Evolutionary conservation across 2,329 filamentous ascomycete genomes (phyloP), one percentile per base, ranked within the genome.

Genomic region (Penicillium paneum): DNA sequence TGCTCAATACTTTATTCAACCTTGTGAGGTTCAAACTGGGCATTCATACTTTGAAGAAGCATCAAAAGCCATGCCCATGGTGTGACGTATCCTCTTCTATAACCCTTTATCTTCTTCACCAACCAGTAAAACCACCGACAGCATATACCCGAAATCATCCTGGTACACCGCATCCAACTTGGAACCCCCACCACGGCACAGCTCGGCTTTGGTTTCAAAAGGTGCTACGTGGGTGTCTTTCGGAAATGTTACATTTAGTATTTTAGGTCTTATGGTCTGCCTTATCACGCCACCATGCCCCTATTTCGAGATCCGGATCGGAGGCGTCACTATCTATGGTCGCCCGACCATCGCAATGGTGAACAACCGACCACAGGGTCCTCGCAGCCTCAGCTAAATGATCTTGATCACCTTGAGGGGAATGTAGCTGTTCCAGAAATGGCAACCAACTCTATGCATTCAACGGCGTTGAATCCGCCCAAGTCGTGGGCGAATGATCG

Each of bases 401-500:
- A 54, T 46, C 44, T 52, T 8, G 44, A 52, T 12, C 31, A 47
- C 26, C 24, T 21, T 40, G 60, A 52, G 34, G 29, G 24, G 38
- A 60, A 52, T 32, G 29, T 31, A 15, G 31, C 50, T 28, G 55
- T 62, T 21, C 41, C 59, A 32, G 51, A 58, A 8, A 61, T 61
- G 40, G 47, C 58, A 41, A 3, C 32, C n/a, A 26, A 39, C 24
- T 28, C n/a, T 24, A 47, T 60, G 42, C 54, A 57, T n/a, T 55
- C 62, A 35, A 53, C 59, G 10, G 53, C 61, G 34, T 42, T 49
- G 24, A 55, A 50, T 45, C 46, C 58, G n/a, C 50, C 66, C 15
- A 65, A 48, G 21, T 43, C 67, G 32, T 65, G 65, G 57, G 64
- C 67, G 15, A 71, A 69, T 55, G 85, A 91, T 70, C 83, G 92